Evolutionary conservation across 305 asterid species (phyloP).

Genomic region (Galium porrigens): DNA sequence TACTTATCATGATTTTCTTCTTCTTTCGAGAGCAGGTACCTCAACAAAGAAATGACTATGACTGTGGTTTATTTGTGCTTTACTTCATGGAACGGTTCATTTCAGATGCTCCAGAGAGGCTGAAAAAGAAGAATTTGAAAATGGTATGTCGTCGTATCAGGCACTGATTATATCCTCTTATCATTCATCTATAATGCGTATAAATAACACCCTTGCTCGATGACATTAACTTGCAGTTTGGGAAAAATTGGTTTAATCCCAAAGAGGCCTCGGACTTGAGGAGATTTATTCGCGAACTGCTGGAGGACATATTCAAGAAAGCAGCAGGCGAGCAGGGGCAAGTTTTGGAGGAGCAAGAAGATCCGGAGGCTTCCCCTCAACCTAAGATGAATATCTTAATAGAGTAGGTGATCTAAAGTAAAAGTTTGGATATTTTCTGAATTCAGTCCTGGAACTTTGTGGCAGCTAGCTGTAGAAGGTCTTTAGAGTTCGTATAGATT

Average conservation of each 20-base stretch:
- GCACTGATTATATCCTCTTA: neutral
- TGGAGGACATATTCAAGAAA: conserved; percentile 9
- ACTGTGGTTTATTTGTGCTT: conserved; percentile 84
- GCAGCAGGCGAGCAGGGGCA: neutral
- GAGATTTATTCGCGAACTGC: conserved; percentile 28
- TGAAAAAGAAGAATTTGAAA: conserved; percentile 35
- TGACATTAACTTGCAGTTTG: conserved; percentile 41
- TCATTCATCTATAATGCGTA: neutral
- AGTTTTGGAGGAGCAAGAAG: neutral
- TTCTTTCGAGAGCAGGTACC: conserved; percentile 46
- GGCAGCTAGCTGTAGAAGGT: neutral
- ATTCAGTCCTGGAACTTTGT: neutral
- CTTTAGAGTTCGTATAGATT: neutral
- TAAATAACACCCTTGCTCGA: neutral
- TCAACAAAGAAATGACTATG: conserved; percentile 61
- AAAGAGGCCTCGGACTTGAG: conserved; percentile 71
- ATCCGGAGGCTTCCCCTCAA: neutral
- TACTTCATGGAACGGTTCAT: conserved; percentile 75
- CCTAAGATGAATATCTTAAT: neutral
- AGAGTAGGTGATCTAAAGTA: neutral
- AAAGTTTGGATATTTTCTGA: neutral
- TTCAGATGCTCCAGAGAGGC: conserved; percentile 47
- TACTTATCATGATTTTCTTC: neutral
- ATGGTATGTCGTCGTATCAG: conserved; percentile 32
- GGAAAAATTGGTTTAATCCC: conserved; percentile 67